phyloP scores from a whole-genome alignment of 192 early-diverging fungal genomes.

The Mortierella claussenii region DNA sequence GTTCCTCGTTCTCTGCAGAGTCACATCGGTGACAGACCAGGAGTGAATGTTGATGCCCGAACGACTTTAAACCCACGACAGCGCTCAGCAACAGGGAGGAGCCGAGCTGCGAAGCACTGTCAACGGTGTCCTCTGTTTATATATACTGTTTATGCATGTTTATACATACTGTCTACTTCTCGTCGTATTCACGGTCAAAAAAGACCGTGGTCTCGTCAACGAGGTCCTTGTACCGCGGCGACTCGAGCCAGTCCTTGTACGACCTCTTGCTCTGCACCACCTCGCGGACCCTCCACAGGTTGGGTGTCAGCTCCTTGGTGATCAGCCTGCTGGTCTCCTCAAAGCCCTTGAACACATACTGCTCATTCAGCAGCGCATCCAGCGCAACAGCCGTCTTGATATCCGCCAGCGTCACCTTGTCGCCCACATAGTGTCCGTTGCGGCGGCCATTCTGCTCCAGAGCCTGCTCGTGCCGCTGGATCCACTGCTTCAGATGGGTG shows the following conservation, averaged over 20 bases:
- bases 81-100: too few relatives aligned
- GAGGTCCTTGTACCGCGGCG: conserved; percentile 1
- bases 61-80: too few relatives aligned
- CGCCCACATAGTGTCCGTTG: conserved; percentile 63
- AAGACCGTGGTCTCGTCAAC: neutral
- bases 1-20: too few relatives aligned
- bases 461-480: neutral
- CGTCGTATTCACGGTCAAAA: conserved; percentile 10
- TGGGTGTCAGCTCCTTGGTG: conserved; percentile 6
- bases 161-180: too few relatives aligned
- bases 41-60: too few relatives aligned
- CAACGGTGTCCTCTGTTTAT: too few relatives aligned
- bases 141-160: too few relatives aligned
- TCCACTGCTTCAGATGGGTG: too few relatives aligned
- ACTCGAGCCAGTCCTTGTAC: conserved; percentile 14
- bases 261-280: neutral
- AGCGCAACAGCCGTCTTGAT: conserved; percentile 18
- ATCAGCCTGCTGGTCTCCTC: conserved; percentile 1
- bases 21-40: too few relatives aligned
- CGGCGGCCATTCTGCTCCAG: conserved; percentile 3
- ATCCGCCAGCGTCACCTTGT: conserved; percentile 16
- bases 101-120: too few relatives aligned
- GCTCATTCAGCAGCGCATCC: conserved; percentile 5
- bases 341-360: conserved; percentile 17
- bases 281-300: conserved; percentile 25